A percentile compares a stretch with the other conserved stretches of the same genome.
Conservation (phyloP, 2,329 filamentous ascomycete species). For the Stemphylium lycopersici region DNA sequence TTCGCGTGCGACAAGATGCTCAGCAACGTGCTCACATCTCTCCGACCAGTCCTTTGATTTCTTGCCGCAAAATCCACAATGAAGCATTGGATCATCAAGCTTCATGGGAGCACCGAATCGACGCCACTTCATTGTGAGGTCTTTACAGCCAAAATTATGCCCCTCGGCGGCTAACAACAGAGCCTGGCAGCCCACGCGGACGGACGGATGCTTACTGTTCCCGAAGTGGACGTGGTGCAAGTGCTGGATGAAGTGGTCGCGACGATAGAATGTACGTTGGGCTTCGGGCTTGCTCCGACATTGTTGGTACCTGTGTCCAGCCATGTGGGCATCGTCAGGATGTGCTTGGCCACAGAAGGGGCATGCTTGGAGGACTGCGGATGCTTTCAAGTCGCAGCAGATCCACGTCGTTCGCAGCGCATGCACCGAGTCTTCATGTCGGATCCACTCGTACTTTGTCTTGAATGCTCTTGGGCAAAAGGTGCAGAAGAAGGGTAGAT, state of each 20-base stretch:
- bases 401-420: constrained; percentile 48
- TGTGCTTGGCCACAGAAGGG: constrained; percentile 41
- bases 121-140: constrained; percentile 44
- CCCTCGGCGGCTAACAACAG: constrained; percentile 37
- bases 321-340: constrained; percentile 45
- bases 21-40: constrained; percentile 42
- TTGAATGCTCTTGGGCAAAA: constrained; percentile 47
- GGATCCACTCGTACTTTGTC: constrained; percentile 48
- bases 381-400: constrained; percentile 39
- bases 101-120: constrained; percentile 45
- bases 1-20: constrained; percentile 40
- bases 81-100: constrained; percentile 44
- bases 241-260: constrained; percentile 46
- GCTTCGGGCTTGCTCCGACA: constrained; percentile 43
- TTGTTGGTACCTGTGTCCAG: constrained; percentile 44
- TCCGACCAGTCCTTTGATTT: constrained; percentile 40
- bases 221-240: constrained; percentile 45
- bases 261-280: constrained; percentile 46
- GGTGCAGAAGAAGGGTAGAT: constrained; percentile 46
- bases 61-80: constrained; percentile 45
- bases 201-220: constrained; percentile 43
- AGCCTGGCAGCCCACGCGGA: constrained; percentile 40
- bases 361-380: constrained; percentile 31
- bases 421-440: constrained; percentile 47
- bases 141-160: constrained; percentile 45